Percentiles rank a stretch among this genome's conserved stretches.
phyloP scores from a whole-genome alignment of 78 protist genomes.

The Isochrysis galbana region DNA sequence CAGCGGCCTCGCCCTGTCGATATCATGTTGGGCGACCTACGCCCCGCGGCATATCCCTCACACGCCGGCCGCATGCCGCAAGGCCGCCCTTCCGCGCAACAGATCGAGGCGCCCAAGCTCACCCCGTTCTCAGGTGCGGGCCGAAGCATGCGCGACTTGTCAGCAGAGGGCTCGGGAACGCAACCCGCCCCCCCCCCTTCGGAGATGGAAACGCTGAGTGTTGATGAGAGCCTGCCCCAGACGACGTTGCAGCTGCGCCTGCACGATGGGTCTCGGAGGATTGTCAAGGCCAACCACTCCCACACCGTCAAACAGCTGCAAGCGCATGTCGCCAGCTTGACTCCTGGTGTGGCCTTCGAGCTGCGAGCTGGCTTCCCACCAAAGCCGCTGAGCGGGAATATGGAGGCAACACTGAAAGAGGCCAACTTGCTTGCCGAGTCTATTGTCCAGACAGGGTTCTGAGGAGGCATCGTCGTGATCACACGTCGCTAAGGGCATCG shows the following conservation, averaged over 20 bases:
- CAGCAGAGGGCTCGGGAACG: no score
- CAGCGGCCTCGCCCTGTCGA: conserved; percentile 10
- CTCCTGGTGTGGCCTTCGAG: not conserved
- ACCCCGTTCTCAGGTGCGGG: no score
- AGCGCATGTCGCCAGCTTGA: not conserved
- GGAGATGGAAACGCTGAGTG: not conserved
- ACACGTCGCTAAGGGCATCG: no score
- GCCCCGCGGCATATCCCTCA: not conserved
- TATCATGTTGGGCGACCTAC: not conserved
- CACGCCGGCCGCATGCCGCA: not conserved
- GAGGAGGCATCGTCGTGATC: no score
- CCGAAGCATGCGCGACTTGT: no score
- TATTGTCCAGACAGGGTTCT: no score
- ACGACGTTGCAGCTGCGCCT: not conserved
- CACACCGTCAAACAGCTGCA: not conserved
- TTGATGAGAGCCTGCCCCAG: not conserved
- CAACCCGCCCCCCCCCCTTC: no score
- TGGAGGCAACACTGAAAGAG: no score
- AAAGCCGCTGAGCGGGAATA: not conserved
- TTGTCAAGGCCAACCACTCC: not conserved
- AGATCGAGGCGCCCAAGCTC: no score
- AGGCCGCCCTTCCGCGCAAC: not conserved
- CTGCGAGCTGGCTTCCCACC: not conserved
- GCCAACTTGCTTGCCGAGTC: no score
- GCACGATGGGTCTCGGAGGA: not conserved